phyloP scores from a whole-genome alignment of 2,329 filamentous ascomycete genomes.

The Pyrenophora teres region DNA sequence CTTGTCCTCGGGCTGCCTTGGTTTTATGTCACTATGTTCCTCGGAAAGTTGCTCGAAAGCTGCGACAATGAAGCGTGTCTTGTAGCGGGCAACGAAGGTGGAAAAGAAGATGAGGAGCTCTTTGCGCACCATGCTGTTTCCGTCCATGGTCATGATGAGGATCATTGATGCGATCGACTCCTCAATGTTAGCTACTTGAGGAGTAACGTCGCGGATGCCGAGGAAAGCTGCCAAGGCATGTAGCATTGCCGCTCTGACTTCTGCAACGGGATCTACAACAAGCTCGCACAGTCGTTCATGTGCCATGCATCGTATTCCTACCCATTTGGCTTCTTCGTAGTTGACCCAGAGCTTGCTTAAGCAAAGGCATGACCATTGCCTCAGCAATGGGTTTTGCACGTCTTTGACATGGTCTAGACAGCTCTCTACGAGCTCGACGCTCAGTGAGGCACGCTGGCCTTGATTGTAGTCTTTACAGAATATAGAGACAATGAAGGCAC shows the following conservation, averaged over 20 bases:
- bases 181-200: conserved; percentile 88
- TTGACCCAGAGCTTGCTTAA: conserved; percentile 94
- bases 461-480: conserved; percentile 94
- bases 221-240: conserved; percentile 93
- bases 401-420: conserved; percentile 85
- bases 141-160: conserved; percentile 89
- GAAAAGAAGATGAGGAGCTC: conserved; percentile 94
- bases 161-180: conserved; percentile 88
- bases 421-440: conserved; percentile 85
- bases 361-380: conserved; percentile 95
- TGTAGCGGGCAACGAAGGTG: conserved; percentile 85
- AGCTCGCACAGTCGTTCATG: conserved; percentile 80
- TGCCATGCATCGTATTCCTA: conserved; percentile 86
- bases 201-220: conserved; percentile 88
- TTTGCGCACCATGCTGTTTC: conserved; percentile 90
- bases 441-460: conserved; percentile 88
- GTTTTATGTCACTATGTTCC: conserved; percentile 59
- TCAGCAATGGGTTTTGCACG: conserved; percentile 81
- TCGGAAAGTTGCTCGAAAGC: conserved; percentile 89
- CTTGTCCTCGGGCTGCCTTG: conserved; percentile 28
- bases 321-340: conserved; percentile 91
- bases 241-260: conserved; percentile 91
- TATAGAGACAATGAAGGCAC: conserved; percentile 95
- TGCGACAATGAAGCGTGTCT: conserved; percentile 88
- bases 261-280: conserved; percentile 82